Conservation (phyloP, 495 filamentous ascomycete species). For the Oidiodendron maius region DNA sequence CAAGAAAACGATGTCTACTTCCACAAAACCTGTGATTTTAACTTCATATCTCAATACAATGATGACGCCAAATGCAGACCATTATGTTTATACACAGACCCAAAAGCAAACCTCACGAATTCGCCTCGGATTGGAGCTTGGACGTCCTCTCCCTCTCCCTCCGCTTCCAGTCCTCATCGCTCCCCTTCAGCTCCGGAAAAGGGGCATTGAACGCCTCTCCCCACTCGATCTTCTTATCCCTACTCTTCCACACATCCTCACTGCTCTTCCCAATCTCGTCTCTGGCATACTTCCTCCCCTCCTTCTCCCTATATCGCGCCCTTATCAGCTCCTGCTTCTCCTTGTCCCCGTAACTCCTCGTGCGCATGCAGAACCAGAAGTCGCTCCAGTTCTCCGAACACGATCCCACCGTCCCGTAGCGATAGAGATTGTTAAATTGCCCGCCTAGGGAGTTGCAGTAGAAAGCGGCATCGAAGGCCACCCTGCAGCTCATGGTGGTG, state of each 20-base stretch:
- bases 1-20: too few species aligned
- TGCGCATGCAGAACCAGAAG: constrained; percentile 95
- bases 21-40: background rate
- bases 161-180: constrained; percentile 53
- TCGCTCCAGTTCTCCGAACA: constrained; percentile 81
- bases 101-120: background rate
- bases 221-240: constrained; percentile 41
- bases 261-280: constrained; percentile 66
- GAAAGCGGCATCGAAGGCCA: constrained; percentile 88
- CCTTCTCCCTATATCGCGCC: constrained; percentile 68
- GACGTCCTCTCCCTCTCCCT: constrained; percentile 43
- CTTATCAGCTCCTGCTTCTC: constrained; percentile 52
- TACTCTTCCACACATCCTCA: constrained; percentile 85
- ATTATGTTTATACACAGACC: background rate
- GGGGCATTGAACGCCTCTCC: constrained; percentile 29
- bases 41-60: background rate
- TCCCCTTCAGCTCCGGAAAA: constrained; percentile 35
- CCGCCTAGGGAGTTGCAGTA: constrained; percentile 92
- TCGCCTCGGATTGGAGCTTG: background rate
- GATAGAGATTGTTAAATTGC: constrained; percentile 76
- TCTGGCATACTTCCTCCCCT: constrained; percentile 61
- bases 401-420: constrained; percentile 64
- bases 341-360: constrained; percentile 44
- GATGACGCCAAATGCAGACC: background rate
- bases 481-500: constrained; percentile 77